These are phyloP conservation scores for Trametopsis cervina DNA, from an alignment of 768 basidiomycete species.

Conservation along the genomic window DNA sequence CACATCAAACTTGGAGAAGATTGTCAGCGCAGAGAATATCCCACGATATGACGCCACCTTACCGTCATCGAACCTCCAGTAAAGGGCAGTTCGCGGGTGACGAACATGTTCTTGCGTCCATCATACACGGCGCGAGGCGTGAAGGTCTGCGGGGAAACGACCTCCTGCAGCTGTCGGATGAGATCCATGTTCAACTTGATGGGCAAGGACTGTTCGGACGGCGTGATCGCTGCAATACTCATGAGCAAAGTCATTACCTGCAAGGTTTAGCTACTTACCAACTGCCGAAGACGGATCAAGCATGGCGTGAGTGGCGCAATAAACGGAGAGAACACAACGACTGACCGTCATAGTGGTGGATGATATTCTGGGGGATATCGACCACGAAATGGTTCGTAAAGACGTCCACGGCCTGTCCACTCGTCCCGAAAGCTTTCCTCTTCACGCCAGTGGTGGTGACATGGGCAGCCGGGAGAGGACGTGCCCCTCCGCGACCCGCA, in stretches of 20 bases:
- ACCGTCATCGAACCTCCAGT: slow-evolving; percentile 48
- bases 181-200: slow-evolving; percentile 64
- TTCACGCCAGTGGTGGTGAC: slow-evolving; percentile 58
- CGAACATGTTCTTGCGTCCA: slow-evolving; percentile 73
- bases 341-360: slow-evolving; percentile 78
- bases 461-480: slow-evolving; percentile 27
- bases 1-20: slow-evolving; percentile 49
- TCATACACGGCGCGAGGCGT: slow-evolving; percentile 72
- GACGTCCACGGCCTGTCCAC: slow-evolving; percentile 39
- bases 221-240: slow-evolving; percentile 45
- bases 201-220: slow-evolving; percentile 64
- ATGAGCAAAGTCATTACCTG: slow-evolving; percentile 10
- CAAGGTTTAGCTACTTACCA: neutral
- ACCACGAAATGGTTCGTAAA: slow-evolving; percentile 59
- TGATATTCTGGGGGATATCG: slow-evolving; percentile 52
- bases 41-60: slow-evolving; percentile 9
- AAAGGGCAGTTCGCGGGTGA: slow-evolving; percentile 54
- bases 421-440: slow-evolving; percentile 54
- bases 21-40: neutral
- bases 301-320: slow-evolving; percentile 8
- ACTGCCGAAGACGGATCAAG: neutral
- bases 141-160: slow-evolving; percentile 56
- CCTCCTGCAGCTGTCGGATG: slow-evolving; percentile 53
- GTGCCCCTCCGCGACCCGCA: slow-evolving; percentile 1
- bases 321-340: neutral